Evolutionary conservation across 805 yeast genomes (phyloP).

Genomic region (Ogataea sp.): DNA sequence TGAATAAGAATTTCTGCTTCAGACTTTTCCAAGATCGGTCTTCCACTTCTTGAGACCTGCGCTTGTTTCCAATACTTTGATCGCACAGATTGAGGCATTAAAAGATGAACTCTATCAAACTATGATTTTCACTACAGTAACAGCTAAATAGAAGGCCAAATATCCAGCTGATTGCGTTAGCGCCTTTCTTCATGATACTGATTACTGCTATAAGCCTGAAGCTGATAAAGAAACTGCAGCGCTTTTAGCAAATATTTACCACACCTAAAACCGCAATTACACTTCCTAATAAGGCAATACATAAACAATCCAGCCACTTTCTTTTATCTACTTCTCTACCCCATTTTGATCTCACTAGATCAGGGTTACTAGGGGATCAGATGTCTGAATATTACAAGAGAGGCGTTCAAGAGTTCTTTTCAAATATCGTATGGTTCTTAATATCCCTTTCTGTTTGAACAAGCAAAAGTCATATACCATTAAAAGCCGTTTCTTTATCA

Average conservation of each 20-base stretch:
- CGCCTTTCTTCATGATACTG: too few relatives aligned
- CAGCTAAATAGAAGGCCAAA: too few relatives aligned
- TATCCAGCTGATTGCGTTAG: too few relatives aligned
- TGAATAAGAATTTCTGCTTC: slow-evolving; percentile 50
- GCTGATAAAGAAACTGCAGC: too few relatives aligned
- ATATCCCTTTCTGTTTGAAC: too few relatives aligned
- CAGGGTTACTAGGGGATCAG: too few relatives aligned
- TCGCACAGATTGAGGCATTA: background rate
- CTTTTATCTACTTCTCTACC: background rate
- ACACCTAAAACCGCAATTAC: background rate
- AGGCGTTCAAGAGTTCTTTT: background rate
- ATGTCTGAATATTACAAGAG: background rate
- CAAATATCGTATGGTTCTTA: too few relatives aligned
- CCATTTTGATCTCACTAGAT: too few relatives aligned
- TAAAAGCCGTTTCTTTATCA: background rate
- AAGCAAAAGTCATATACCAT: too few relatives aligned
- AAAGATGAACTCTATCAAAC: background rate
- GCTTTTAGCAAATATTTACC: too few relatives aligned
- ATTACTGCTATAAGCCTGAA: too few relatives aligned
- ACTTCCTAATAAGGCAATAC: background rate
- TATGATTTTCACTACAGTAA: too few relatives aligned
- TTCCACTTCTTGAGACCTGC: slow-evolving; percentile 21
- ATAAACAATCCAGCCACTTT: slow-evolving; percentile 1
- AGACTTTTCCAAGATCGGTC: slow-evolving; percentile 17
- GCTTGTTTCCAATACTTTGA: slow-evolving; percentile 16